A percentile compares a stretch with the other conserved stretches of the same genome.
Evolutionary conservation across 306 rosid genomes (phyloP).

Genomic region (Prunus armeniaca): DNA sequence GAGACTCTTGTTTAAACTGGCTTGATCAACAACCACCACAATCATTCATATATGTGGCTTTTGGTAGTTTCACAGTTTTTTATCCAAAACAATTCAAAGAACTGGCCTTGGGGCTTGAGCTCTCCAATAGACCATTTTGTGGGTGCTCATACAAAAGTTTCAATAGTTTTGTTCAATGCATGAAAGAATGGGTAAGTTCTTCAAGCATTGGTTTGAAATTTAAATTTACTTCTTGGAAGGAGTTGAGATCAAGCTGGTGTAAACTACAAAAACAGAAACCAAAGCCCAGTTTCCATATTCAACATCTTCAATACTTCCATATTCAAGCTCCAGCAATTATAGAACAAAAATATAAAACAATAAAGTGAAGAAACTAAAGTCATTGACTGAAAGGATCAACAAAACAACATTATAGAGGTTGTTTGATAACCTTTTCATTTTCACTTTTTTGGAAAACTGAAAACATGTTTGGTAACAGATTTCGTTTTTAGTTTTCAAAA

Average conservation of each 20-base stretch:
- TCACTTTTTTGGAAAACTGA: not conserved
- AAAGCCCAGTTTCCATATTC: not conserved
- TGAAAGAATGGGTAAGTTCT: conserved; percentile 18
- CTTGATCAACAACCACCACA: conserved; percentile 22
- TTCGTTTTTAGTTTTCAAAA: no score
- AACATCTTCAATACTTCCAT: not conserved
- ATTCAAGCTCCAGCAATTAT: no score
- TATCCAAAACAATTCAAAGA: conserved; percentile 9
- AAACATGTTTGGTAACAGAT: no score
- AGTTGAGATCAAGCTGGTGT: not conserved
- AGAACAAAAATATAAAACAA: not conserved
- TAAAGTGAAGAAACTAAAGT: not conserved
- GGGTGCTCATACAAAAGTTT: conserved; percentile 34
- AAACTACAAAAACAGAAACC: not conserved
- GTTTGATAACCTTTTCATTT: no score
- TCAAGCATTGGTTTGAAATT: not conserved
- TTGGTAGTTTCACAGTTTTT: conserved; percentile 9
- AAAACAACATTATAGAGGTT: not conserved
- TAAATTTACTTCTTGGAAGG: not conserved
- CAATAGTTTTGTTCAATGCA: conserved; percentile 31
- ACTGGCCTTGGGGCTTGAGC: conserved; percentile 27
- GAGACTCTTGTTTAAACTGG: conserved; percentile 23
- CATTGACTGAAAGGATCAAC: not conserved
- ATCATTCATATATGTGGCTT: conserved; percentile 26
- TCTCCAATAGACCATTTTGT: conserved; percentile 27